A percentile compares a stretch with the other conserved stretches of the same genome.
Evolutionary conservation across 2,329 filamentous ascomycete genomes (phyloP).

Genomic region (Exophiala phaeomuriformis): DNA sequence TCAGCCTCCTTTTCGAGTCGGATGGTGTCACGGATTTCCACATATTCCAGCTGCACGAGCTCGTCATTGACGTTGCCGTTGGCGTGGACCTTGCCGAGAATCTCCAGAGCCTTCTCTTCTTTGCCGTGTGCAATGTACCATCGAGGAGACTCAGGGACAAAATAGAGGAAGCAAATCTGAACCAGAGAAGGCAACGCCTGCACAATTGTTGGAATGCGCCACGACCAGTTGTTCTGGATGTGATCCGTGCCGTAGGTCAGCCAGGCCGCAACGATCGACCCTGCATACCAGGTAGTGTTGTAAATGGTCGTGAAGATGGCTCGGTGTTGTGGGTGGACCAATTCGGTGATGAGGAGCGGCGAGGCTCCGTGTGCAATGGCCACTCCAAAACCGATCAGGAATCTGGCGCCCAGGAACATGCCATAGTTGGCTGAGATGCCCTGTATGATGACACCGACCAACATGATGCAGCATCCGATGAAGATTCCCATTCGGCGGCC

Average conservation of each 20-base stretch:
- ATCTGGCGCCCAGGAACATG: constrained; percentile 53
- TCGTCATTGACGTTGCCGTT: constrained; percentile 36
- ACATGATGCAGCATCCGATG: constrained; percentile 43
- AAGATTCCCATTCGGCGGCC: constrained; percentile 27
- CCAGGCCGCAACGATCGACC: background rate
- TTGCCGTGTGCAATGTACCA: constrained; percentile 38
- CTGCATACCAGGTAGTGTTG: constrained; percentile 1
- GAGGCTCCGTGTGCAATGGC: constrained; percentile 50
- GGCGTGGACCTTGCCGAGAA: constrained; percentile 36
- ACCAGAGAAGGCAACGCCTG: constrained; percentile 43
- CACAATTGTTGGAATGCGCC: constrained; percentile 47
- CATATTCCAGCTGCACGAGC: constrained; percentile 58
- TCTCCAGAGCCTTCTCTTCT: constrained; percentile 28
- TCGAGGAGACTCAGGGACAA: constrained; percentile 54
- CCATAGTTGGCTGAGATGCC: constrained; percentile 48
- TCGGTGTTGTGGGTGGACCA: background rate
- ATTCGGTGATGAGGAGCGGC: constrained; percentile 1
- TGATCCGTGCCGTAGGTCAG: constrained; percentile 4
- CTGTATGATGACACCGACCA: constrained; percentile 54
- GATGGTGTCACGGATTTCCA: constrained; percentile 60
- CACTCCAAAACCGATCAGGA: constrained; percentile 52
- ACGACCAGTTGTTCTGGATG: constrained; percentile 34
- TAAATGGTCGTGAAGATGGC: constrained; percentile 3
- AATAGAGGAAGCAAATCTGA: constrained; percentile 42
- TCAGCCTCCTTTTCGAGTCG: constrained; percentile 47